phyloP scores from a whole-genome alignment of 1,139 yeast species.

The Diutina rugosa region DNA sequence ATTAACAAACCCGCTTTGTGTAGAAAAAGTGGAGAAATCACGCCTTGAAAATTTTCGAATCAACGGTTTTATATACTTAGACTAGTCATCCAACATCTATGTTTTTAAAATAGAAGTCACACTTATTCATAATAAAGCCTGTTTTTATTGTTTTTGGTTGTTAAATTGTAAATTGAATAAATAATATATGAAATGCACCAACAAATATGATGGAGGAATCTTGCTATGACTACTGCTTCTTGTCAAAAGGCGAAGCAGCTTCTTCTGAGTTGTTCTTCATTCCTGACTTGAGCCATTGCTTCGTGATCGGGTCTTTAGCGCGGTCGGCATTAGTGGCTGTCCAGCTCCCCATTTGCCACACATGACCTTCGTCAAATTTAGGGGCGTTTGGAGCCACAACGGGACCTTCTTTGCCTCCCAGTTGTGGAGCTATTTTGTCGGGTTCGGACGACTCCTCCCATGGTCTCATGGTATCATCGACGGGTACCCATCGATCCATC shows the following conservation, averaged over 20 bases:
- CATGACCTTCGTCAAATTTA: neutral
- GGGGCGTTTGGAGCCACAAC: neutral
- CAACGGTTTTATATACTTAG: too few relatives aligned
- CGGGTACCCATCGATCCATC: slow-evolving; percentile 46
- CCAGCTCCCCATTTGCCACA: slow-evolving; percentile 1
- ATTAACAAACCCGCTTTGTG: too few relatives aligned
- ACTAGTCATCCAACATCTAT: too few relatives aligned
- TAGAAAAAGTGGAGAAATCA: too few relatives aligned
- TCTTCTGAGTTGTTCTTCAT: neutral
- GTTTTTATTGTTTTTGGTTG: too few relatives aligned
- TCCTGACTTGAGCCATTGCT: neutral
- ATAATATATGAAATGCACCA: too few relatives aligned
- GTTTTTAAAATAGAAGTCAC: too few relatives aligned
- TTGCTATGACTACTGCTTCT: neutral
- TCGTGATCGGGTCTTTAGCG: neutral
- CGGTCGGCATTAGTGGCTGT: neutral
- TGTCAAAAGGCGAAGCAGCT: neutral
- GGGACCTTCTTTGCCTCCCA: neutral
- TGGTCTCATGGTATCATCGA: slow-evolving; percentile 39
- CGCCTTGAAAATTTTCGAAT: too few relatives aligned
- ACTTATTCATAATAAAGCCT: too few relatives aligned
- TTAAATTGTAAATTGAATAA: too few relatives aligned
- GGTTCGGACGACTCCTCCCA: slow-evolving; percentile 32
- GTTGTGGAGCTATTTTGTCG: neutral
- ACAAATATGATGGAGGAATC: too few relatives aligned